Conservation (phyloP, 306 rosid species). For the Dalbergia cochinchinensis region DNA sequence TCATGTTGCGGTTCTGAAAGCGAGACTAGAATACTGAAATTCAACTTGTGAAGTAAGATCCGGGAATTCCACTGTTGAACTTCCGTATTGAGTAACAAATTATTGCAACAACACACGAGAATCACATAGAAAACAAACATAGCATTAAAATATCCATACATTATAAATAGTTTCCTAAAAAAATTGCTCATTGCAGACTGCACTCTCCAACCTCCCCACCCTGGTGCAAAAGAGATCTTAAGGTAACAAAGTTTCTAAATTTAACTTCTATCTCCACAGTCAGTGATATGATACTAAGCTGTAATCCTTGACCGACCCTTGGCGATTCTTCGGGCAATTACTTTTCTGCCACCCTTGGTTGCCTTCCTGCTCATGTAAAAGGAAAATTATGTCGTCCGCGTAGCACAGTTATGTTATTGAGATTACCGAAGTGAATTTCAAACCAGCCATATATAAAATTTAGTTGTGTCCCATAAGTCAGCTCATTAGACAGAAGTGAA, state of each 20-base stretch:
- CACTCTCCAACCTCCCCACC: background rate
- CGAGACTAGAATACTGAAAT: background rate
- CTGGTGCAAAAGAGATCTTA: background rate
- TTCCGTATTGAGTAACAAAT: conserved; percentile 1
- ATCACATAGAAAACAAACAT: conserved; percentile 18
- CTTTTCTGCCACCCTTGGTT: conserved; percentile 93
- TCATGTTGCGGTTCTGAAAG: too few species aligned
- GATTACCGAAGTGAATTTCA: conserved; percentile 45
- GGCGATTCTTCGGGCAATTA: conserved; percentile 90
- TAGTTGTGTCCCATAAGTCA: background rate
- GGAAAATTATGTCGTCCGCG: conserved; percentile 25
- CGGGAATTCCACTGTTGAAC: background rate
- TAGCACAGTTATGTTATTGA: background rate
- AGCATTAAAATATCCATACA: conserved; percentile 34
- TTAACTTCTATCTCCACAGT: conserved; percentile 36
- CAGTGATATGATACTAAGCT: conserved; percentile 62
- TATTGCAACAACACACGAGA: conserved; percentile 3
- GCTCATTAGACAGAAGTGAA: too few species aligned
- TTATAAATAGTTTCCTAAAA: conserved; percentile 5
- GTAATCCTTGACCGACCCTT: conserved; percentile 91
- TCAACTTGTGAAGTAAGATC: too few species aligned
- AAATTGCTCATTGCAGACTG: conserved; percentile 16
- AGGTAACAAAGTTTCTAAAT: conserved; percentile 37
- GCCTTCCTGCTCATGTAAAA: conserved; percentile 79
- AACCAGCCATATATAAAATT: conserved; percentile 7